These are phyloP conservation scores for Cryptococcus sp. DNA, from an alignment of 1,284 basidiomycete species.

Conservation along the genomic window DNA sequence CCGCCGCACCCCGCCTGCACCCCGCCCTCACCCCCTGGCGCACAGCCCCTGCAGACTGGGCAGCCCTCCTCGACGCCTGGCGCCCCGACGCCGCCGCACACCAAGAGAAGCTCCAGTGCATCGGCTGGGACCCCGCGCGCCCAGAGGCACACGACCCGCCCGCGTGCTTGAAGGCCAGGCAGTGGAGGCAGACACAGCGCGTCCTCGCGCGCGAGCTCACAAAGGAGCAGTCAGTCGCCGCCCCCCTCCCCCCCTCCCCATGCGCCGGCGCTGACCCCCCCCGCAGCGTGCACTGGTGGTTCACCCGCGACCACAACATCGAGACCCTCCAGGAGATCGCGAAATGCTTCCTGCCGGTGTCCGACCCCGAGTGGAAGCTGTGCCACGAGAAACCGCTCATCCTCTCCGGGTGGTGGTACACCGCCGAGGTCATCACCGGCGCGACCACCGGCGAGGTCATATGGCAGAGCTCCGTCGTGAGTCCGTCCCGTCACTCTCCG, in stretches of 20 bases:
- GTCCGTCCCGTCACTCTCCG: too few relatives aligned
- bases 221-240: conserved; percentile 24
- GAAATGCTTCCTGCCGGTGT: conserved; percentile 28
- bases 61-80: background rate
- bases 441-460: conserved; percentile 34
- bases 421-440: conserved; percentile 15
- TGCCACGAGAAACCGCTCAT: conserved; percentile 38
- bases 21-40: too few relatives aligned
- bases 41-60: too few relatives aligned
- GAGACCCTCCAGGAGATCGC: conserved; percentile 22
- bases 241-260: background rate
- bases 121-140: conserved; percentile 24
- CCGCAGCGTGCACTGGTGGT: conserved; percentile 25
- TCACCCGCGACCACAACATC: conserved; percentile 24
- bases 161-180: conserved; percentile 32
- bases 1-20: too few relatives aligned
- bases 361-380: conserved; percentile 12
- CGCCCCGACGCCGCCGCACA: background rate
- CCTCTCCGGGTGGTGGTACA: conserved; percentile 37
- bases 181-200: conserved; percentile 34
- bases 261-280: background rate
- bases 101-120: conserved; percentile 12
- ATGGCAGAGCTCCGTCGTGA: conserved; percentile 31
- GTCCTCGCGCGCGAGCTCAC: conserved; percentile 27
- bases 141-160: conserved; percentile 24